A percentile compares a stretch with the other conserved stretches of the same genome.
These are phyloP conservation scores for Dioscorea zingiberensis DNA, from an alignment of 106 monocot genomes.

Conservation along the genomic window DNA sequence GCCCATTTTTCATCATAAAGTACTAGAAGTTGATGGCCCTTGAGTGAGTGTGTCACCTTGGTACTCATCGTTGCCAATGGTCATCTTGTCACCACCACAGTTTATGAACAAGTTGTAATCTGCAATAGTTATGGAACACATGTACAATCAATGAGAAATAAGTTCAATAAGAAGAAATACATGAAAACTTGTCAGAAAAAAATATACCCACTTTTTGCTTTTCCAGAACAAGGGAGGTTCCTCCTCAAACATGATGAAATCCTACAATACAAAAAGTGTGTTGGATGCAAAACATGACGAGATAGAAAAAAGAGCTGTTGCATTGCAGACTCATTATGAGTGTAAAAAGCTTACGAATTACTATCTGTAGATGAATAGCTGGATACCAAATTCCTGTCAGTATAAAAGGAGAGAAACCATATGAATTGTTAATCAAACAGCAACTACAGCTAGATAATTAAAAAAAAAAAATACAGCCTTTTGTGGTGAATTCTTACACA, in stretches of 20 bases:
- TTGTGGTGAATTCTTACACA: conserved; percentile 23
- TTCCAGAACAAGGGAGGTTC: conserved; percentile 31
- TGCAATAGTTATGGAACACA: conserved; percentile 7
- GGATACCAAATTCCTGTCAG: conserved; percentile 39
- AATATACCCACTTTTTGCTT: conserved; percentile 30
- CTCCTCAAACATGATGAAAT: conserved; percentile 32
- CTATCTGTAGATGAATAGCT: conserved; percentile 32
- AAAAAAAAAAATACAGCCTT: not conserved
- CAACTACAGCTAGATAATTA: not conserved
- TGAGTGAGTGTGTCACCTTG: conserved; percentile 32
- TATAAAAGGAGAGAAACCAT: not conserved
- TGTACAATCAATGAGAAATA: too few species aligned
- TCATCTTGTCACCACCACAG: conserved; percentile 49
- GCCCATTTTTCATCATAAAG: conserved; percentile 45
- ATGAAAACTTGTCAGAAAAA: not conserved
- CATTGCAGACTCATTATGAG: not conserved
- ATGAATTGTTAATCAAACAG: not conserved
- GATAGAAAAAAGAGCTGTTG: not conserved
- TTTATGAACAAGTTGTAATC: conserved; percentile 62
- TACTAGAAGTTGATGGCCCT: conserved; percentile 30
- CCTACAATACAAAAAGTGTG: conserved; percentile 18
- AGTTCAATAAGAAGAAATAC: too few species aligned
- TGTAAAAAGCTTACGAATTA: conserved; percentile 18
- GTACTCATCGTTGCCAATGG: conserved; percentile 27
- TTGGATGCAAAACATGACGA: too few species aligned